Conservation (phyloP, 805 yeast species). For the Wickerhamomyces bovis region DNA sequence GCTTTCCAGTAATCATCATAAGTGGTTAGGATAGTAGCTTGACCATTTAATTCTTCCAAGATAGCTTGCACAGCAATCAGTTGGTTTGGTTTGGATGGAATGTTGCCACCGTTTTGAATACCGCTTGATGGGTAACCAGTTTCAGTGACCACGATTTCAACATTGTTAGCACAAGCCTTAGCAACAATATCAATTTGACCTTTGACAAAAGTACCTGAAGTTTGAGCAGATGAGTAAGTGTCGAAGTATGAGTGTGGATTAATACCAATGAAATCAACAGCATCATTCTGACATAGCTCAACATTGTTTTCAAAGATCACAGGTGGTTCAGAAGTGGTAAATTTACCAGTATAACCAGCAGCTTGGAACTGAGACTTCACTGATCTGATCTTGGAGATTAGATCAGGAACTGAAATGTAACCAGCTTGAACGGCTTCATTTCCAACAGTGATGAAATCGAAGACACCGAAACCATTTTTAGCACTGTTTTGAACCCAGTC, state of each 20-base stretch:
- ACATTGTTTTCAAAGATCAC: slow-evolving; percentile 59
- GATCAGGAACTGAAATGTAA: slow-evolving; percentile 53
- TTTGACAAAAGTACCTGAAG: slow-evolving; percentile 65
- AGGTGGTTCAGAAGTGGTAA: slow-evolving; percentile 92
- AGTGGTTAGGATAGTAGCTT: slow-evolving; percentile 71
- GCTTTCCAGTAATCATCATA: slow-evolving; percentile 81
- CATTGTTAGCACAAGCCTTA: slow-evolving; percentile 46
- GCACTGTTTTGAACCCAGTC: slow-evolving; percentile 31
- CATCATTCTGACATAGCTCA: slow-evolving; percentile 58
- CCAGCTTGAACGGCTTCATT: slow-evolving; percentile 78
- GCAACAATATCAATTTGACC: slow-evolving; percentile 55
- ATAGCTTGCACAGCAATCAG: slow-evolving; percentile 59
- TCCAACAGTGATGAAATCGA: slow-evolving; percentile 75
- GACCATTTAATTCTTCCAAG: slow-evolving; percentile 48
- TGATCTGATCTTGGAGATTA: slow-evolving; percentile 55
- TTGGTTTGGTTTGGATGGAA: slow-evolving; percentile 70
- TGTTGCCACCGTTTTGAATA: slow-evolving; percentile 60
- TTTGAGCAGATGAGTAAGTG: slow-evolving; percentile 47
- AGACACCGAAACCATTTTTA: slow-evolving; percentile 62
- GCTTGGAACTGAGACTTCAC: slow-evolving; percentile 51
- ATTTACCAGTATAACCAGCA: slow-evolving; percentile 72
- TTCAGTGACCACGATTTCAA: slow-evolving; percentile 63
- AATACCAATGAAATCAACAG: slow-evolving; percentile 76
- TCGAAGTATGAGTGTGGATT: slow-evolving; percentile 88
- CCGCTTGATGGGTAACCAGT: slow-evolving; percentile 89